Percentiles rank a stretch among this genome's conserved stretches.
These are phyloP conservation scores for Brassica nigra DNA, from an alignment of 345 rosid genomes.

Conservation along the genomic window DNA sequence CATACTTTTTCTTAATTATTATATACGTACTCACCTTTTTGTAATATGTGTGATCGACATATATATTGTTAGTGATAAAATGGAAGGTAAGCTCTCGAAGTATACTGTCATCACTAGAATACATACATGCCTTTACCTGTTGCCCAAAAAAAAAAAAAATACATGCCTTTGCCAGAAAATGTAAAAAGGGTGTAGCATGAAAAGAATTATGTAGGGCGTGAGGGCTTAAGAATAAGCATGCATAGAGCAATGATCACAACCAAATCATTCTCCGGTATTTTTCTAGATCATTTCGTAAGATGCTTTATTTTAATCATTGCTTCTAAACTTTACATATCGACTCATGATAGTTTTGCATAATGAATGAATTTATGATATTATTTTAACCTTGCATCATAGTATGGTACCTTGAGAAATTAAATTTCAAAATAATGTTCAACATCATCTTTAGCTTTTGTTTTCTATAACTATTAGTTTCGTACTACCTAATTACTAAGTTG, in stretches of 20 bases:
- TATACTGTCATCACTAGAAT: background rate
- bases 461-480: background rate
- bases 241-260: constrained; percentile 35
- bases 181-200: constrained; percentile 3
- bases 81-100: background rate
- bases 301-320: constrained; percentile 27
- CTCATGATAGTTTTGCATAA: constrained; percentile 12
- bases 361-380: background rate
- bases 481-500: background rate
- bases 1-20: background rate
- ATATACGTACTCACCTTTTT: background rate
- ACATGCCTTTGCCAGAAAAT: constrained; percentile 24
- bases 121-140: constrained; percentile 16
- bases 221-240: constrained; percentile 37
- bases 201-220: constrained; percentile 39
- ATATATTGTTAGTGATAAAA: background rate
- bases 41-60: background rate
- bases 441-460: background rate
- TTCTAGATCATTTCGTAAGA: constrained; percentile 17
- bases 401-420: constrained; percentile 23
- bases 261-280: constrained; percentile 31
- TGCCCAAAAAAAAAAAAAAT: no score
- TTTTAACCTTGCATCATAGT: background rate
- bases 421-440: background rate
- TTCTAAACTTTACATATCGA: background rate